Evolutionary conservation across 305 asterid genomes (phyloP).

Genomic region (Fraxinus nigra): DNA sequence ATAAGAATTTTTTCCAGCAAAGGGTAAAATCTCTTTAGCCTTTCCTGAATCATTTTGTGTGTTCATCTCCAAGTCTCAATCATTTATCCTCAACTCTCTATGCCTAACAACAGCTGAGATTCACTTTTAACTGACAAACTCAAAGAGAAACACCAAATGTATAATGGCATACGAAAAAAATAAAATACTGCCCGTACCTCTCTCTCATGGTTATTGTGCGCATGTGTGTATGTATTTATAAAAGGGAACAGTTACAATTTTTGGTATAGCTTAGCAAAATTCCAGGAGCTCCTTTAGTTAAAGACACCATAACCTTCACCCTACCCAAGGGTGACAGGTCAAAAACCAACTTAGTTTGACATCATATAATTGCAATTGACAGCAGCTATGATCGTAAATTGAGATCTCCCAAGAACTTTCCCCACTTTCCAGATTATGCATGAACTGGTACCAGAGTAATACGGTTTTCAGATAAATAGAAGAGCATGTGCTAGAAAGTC

Average conservation of each 20-base stretch:
- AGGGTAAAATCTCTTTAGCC: not conserved
- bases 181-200: not conserved
- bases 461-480: not conserved
- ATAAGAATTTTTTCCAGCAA: not conserved
- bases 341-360: not conserved
- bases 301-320: not conserved
- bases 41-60: not conserved
- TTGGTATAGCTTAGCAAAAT: not conserved
- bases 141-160: not conserved
- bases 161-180: not conserved
- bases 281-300: not conserved
- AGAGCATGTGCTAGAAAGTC: slow-evolving; percentile 1
- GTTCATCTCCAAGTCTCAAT: not conserved
- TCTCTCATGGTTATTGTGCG: not conserved
- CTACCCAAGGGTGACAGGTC: slow-evolving; percentile 13
- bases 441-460: slow-evolving; percentile 3
- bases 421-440: slow-evolving; percentile 16
- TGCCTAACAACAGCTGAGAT: slow-evolving; percentile 7
- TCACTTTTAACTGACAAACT: not conserved
- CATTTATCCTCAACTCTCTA: not conserved
- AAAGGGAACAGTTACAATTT: not conserved
- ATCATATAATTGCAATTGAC: slow-evolving; percentile 4
- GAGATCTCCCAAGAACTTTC: slow-evolving; percentile 6
- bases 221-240: not conserved
- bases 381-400: not conserved